Base-by-base conservation (phyloP, 192 early-diverging fungal genomes). In the Chytriomyces sp. region DNA sequence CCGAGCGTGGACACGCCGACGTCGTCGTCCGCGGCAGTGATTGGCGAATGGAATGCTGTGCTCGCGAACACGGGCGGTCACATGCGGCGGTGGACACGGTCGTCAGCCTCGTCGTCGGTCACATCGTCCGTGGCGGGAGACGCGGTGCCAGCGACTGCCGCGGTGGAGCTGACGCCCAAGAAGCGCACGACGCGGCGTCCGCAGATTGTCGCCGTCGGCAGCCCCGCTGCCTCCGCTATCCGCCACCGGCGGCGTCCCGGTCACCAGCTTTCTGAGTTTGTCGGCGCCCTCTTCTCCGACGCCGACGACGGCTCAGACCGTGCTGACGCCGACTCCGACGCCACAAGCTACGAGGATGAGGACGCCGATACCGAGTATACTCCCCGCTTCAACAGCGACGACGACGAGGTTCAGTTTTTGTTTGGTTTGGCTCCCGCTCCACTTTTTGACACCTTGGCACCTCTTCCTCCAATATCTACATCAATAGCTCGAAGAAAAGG, bases 301-400 rank as follows among this genome's bases (percentile, higher is more conserved):
- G 44, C n/a, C n/a, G n/a, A n/a, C n/a, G n/a, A n/a, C n/a, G n/a
- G n/a, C n/a, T n/a, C n/a, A n/a, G n/a, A n/a, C n/a, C n/a, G 22
- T 49, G 17, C 44, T 49, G 44, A 54, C n/a, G 19, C 14, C 37
- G 44, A 52, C 52, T 68, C 65, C 2, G 65, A 68, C 34, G 65
- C 19, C 14, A 68, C 65, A 10, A 44, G 52, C 8, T 44, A 68
- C 53, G 65, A 56, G 33, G 63, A 64, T 4, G 19, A 52, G 17
- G 4, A 8, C 2, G 37, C n/a, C 12, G 28, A 58, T 14, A 28
- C 19, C 56, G 56, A 14, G 56, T 25, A 12, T n/a, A 10, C 56
- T n/a, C 30, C 56, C 19, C 56, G 19, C 12, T 31, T 58, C 2
- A 14, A 58, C 56, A 2, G 41, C 41, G n/a, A 44, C 41, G 7